phyloP scores from a whole-genome alignment of 164 flowering plant genomes.

The Aristolochia fimbriata region DNA sequence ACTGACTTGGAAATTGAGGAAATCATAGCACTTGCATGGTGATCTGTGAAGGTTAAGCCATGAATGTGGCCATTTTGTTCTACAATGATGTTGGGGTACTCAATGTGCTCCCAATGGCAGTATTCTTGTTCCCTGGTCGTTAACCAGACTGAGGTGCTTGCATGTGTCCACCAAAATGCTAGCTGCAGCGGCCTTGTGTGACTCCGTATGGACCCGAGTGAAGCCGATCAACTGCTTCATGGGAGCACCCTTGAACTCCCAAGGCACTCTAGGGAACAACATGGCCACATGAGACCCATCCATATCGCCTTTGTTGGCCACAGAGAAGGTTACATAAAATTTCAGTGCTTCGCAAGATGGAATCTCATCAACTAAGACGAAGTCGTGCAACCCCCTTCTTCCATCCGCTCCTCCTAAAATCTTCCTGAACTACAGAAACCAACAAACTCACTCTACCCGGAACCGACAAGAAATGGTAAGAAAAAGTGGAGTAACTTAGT shows the following conservation, averaged over 20 bases:
- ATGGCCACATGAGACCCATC: constrained; percentile 72
- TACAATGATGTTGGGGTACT: no score
- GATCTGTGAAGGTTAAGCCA: no score
- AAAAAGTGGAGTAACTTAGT: constrained; percentile 54
- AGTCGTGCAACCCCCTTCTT: constrained; percentile 17
- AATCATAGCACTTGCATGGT: no score
- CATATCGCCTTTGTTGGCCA: constrained; percentile 54
- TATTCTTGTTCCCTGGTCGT: constrained; percentile 45
- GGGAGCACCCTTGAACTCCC: constrained; percentile 38
- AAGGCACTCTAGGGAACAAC: constrained; percentile 39
- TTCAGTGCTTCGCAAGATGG: constrained; percentile 43
- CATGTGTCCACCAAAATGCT: constrained; percentile 66
- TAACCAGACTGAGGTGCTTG: constrained; percentile 53
- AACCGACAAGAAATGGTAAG: constrained; percentile 44
- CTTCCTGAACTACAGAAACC: constrained; percentile 8
- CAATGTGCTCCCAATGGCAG: constrained; percentile 53
- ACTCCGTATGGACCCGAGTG: constrained; percentile 34
- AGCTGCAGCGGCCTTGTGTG: constrained; percentile 27
- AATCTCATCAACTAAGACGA: constrained; percentile 37
- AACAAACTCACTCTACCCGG: constrained; percentile 38
- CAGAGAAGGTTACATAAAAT: constrained; percentile 42
- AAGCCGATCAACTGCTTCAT: constrained; percentile 66
- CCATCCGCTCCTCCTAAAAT: constrained; percentile 8
- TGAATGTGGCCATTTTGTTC: no score
- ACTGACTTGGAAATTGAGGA: no score